Conservation (phyloP, 768 basidiomycete genomes). For the Mycena epipterygia region DNA sequence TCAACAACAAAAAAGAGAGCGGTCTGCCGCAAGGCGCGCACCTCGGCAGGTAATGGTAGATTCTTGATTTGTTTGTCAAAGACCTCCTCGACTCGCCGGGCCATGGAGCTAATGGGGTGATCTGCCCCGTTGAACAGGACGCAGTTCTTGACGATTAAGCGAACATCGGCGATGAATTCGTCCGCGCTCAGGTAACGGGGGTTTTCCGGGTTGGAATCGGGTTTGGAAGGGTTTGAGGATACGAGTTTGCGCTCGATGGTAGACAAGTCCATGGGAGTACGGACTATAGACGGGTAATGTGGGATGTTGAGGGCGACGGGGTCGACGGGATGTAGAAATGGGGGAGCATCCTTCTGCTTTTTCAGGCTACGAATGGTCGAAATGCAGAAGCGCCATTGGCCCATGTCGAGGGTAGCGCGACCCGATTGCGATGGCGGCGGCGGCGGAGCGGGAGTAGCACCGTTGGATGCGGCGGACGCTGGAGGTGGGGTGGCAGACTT, state of each 20-base stretch:
- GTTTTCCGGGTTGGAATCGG: constrained; percentile 75
- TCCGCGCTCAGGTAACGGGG: constrained; percentile 84
- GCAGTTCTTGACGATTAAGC: constrained; percentile 91
- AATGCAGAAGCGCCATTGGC: constrained; percentile 85
- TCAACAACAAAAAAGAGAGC: constrained; percentile 10
- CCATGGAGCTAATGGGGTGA: constrained; percentile 84
- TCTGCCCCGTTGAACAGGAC: constrained; percentile 94
- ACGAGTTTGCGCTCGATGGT: constrained; percentile 91
- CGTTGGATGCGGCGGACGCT: constrained; percentile 60
- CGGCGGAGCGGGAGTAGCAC: constrained; percentile 52
- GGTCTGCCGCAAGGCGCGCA: constrained; percentile 56
- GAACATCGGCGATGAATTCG: constrained; percentile 88
- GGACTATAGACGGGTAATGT: constrained; percentile 90
- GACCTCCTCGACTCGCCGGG: constrained; percentile 83
- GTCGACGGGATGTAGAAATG: constrained; percentile 93
- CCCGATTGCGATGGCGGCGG: no score
- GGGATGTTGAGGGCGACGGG: constrained; percentile 85
- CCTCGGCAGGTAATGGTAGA: constrained; percentile 83
- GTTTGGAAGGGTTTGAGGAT: constrained; percentile 85
- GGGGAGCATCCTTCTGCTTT: constrained; percentile 85
- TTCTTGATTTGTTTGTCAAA: constrained; percentile 93
- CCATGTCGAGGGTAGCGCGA: constrained; percentile 65
- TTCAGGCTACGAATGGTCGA: constrained; percentile 86
- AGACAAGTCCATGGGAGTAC: constrained; percentile 93
- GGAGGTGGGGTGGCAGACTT: constrained; percentile 87